Evolutionary conservation across 1,284 basidiomycete species (phyloP).

Genomic region (Bothia castanella): DNA sequence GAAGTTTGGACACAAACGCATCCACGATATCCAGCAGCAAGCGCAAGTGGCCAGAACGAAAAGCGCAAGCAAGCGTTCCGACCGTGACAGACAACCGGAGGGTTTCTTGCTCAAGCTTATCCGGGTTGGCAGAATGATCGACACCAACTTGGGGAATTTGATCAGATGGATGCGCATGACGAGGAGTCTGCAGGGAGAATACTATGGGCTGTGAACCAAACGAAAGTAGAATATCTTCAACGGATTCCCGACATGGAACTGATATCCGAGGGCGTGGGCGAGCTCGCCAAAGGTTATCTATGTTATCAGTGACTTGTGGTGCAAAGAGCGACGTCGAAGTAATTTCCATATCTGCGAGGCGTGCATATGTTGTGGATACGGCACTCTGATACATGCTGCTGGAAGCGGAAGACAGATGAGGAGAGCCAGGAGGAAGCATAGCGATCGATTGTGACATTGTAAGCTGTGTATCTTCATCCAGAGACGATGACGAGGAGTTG

Average conservation of each 20-base stretch:
- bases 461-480: slow-evolving; percentile 63
- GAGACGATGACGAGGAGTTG: slow-evolving; percentile 42
- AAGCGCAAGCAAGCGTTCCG: slow-evolving; percentile 50
- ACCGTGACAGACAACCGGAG: slow-evolving; percentile 39
- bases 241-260: slow-evolving; percentile 10
- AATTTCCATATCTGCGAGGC: neutral
- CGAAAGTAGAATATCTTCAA: slow-evolving; percentile 51
- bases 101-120: slow-evolving; percentile 18
- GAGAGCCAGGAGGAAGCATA: slow-evolving; percentile 45
- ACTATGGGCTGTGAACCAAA: slow-evolving; percentile 56
- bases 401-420: slow-evolving; percentile 45
- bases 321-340: neutral
- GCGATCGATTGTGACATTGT: slow-evolving; percentile 75
- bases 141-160: neutral
- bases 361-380: slow-evolving; percentile 42
- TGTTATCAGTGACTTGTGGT: neutral
- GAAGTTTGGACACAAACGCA: slow-evolving; percentile 34
- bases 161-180: slow-evolving; percentile 9
- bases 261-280: slow-evolving; percentile 9
- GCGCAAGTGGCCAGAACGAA: slow-evolving; percentile 53
- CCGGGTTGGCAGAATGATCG: neutral
- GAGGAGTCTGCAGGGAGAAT: slow-evolving; percentile 47
- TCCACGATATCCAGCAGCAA: slow-evolving; percentile 43
- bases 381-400: slow-evolving; percentile 75
- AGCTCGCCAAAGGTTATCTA: neutral